Base-by-base conservation (phyloP, 768 basidiomycete genomes). In the Sarcodon aspratus region DNA sequence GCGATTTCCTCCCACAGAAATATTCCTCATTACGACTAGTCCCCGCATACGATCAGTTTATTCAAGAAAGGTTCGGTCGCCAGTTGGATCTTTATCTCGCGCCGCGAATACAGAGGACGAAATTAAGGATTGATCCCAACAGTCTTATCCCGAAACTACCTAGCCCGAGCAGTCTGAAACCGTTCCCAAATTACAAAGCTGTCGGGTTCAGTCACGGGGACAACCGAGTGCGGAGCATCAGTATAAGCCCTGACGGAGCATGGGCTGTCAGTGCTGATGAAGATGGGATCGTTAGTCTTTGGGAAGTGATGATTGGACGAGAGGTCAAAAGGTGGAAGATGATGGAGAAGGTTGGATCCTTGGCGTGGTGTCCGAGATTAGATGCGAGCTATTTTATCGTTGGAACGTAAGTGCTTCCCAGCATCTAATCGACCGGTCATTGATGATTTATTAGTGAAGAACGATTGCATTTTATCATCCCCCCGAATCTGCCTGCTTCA, bases 41-140 rank as follows among this genome's bases (percentile, higher is more conserved):
- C 7, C 94, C 95, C 2, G 96, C 83, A 3, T 97, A 93, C 65
- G 76, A 85, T 57, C 76, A 78, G 50, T 91, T 98, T 63, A 90
- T 98, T 57, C 87, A 95, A 62, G 85, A 98, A 54, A 79, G 92
- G 43, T 98, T 98, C 65, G 80, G 77, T 58, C 82, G 96, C 17
- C 93, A 95, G 65, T 76, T 99, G 34, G 96, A 99, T 64, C 72
- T 99, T 15, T 99, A 99, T 62, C 80, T 99, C 42, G 96, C 96
- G 3, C 95, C 96, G 34, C 78, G 96, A 43, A 80, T 96, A 53
- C 86, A 90, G 56, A 71, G 89, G 48, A 78, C 74, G 47, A 91
- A 89, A 62, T 78, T 98, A 33, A 91, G 91, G 58, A 88, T 96
- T 46, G 90, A 98, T 59, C 93, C 95, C 1, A 79, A 82, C 55